Base-by-base conservation (phyloP, 495 filamentous ascomycete species). In the Aspergillus kassunensis region DNA sequence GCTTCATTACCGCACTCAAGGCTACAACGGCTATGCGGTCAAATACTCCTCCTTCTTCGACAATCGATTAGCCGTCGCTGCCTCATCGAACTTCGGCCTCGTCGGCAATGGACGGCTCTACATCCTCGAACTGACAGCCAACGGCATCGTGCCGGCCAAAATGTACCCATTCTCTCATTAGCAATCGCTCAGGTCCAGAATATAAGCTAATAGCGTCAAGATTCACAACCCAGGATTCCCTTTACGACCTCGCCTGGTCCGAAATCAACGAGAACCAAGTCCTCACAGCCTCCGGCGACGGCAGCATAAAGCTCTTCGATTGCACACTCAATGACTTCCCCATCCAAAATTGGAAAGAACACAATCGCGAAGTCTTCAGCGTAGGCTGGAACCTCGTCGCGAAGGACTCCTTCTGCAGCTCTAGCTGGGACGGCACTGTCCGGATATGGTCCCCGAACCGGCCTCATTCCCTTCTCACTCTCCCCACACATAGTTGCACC, bases 11-110 rank as follows among this genome's bases (percentile, higher is more conserved):
- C 87, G 87, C 57, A 97, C 93, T 19, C 80, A 88, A 57, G 92
- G 91, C 68, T 96, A 83, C 80, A 93, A 96, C 68, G 92, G 91
- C 57, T 95, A 91, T 69, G 85, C 87, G 57, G 89, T 95, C 61
- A 95, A 96, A 70, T 98, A 96, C 78, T 97, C 92, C 18, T 91
- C 93, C 30, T 98, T 96, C 78, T 93, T 92, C 76, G 92, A 97
- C 73, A 91, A 87, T 44, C 86, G 91, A 29, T 79, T 98, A 20
- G 95, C 93, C 41, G 88, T 95, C 54, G 85, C 88, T 21, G 80
- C 88, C 5, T 83, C 89, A 7, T 83, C 91, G 36, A 96, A 98
- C 73, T 98, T 91, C 66, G 93, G 95, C 18, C 88, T 98, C 19
- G 95, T 97, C 5, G 93, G 93, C 49, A 98, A 98, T 76, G 93